Evolutionary conservation across 345 rosid species (phyloP).

Genomic region (Theobroma cacao): DNA sequence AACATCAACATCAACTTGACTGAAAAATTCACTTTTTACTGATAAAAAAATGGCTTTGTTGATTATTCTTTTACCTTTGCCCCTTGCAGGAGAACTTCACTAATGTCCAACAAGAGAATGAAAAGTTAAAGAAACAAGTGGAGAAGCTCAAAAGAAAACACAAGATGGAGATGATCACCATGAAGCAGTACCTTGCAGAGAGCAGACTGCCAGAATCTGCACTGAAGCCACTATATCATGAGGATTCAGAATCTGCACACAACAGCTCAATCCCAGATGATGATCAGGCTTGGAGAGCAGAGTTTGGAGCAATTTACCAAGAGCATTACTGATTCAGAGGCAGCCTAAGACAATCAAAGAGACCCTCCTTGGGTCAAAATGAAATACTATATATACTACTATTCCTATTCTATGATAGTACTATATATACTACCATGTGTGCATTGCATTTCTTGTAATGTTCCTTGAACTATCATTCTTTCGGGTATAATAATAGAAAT

Average conservation of each 20-base stretch:
- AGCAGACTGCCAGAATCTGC: conserved; percentile 91
- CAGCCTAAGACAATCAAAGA: not conserved
- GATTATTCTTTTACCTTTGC: not conserved
- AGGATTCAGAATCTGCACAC: conserved; percentile 33
- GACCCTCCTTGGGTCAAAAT: conserved; percentile 11
- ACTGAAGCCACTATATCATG: conserved; percentile 46
- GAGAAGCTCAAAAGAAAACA: conserved; percentile 87
- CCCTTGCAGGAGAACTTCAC: conserved; percentile 52
- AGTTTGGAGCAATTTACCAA: conserved; percentile 88
- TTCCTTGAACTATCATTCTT: not conserved
- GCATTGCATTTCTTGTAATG: not conserved
- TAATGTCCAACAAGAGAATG: conserved; percentile 61
- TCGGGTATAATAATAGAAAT: not conserved
- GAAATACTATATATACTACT: not conserved
- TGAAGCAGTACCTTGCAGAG: conserved; percentile 78
- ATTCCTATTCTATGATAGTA: no score
- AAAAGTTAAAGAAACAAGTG: conserved; percentile 79
- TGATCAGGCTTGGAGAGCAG: conserved; percentile 95
- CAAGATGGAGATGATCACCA: conserved; percentile 86
- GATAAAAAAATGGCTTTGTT: no score
- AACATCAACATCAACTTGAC: no score
- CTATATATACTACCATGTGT: not conserved
- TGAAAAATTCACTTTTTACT: not conserved
- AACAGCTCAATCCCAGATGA: conserved; percentile 39
- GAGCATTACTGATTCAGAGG: conserved; percentile 33